Evolutionary conservation across 225 moss, liverwort and hornwort species (phyloP).

Genomic region (Rhytidiadelphus loreus): DNA sequence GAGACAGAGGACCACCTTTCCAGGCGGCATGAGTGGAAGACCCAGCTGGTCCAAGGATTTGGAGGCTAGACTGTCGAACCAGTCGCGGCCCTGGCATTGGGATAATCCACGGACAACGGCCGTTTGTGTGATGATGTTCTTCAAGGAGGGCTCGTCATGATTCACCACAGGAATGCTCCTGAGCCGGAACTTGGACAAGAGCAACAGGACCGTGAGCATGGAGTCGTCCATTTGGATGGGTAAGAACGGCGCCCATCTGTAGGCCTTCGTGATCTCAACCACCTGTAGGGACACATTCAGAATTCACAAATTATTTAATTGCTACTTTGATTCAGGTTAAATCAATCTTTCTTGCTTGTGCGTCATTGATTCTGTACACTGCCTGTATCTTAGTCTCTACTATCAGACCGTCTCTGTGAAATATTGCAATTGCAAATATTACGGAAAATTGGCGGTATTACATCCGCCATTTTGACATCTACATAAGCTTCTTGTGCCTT

Average conservation of each 20-base stretch:
- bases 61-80: conserved; percentile 71
- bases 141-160: conserved; percentile 49
- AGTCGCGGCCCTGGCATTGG: conserved; percentile 80
- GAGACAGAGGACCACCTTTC: conserved; percentile 7
- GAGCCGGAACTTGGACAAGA: conserved; percentile 73
- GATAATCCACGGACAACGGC: conserved; percentile 60
- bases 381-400: neutral
- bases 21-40: conserved; percentile 58
- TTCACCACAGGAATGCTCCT: conserved; percentile 77
- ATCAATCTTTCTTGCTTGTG: neutral
- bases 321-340: neutral
- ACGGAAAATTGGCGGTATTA: neutral
- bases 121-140: conserved; percentile 80
- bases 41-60: conserved; percentile 57
- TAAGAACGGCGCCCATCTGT: conserved; percentile 91
- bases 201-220: conserved; percentile 72
- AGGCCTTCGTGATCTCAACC: conserved; percentile 61
- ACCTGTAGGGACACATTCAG: conserved; percentile 20
- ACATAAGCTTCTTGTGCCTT: neutral
- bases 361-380: neutral
- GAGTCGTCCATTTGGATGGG: conserved; percentile 68
- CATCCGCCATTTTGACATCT: too few relatives aligned
- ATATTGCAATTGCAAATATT: neutral
- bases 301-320: neutral
- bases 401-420: too few relatives aligned